A percentile compares a stretch with the other conserved stretches of the same genome.
Evolutionary conservation across 805 yeast species (phyloP).

Genomic region (Debaryomyces tyrocola): DNA sequence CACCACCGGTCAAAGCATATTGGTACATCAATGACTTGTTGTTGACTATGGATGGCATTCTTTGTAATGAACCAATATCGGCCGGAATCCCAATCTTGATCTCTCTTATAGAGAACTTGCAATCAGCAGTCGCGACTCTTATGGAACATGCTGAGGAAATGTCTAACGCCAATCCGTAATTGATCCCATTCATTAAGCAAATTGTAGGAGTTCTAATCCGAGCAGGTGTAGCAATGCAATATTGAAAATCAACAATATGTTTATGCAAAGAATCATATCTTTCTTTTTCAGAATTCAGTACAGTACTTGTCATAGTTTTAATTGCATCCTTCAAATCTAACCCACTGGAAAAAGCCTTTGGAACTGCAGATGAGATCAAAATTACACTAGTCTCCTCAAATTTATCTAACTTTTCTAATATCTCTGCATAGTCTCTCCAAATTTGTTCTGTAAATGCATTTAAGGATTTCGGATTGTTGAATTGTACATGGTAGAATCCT

Average conservation of each 20-base stretch:
- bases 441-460: slow-evolving; percentile 59
- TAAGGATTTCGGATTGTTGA: slow-evolving; percentile 58
- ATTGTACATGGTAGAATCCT: slow-evolving; percentile 55
- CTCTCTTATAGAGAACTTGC: slow-evolving; percentile 61
- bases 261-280: slow-evolving; percentile 24
- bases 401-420: slow-evolving; percentile 46
- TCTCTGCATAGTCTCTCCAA: slow-evolving; percentile 56
- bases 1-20: slow-evolving; percentile 60
- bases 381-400: slow-evolving; percentile 51
- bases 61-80: slow-evolving; percentile 75
- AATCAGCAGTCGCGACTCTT: slow-evolving; percentile 54
- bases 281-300: slow-evolving; percentile 10
- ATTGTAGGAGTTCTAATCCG: slow-evolving; percentile 61
- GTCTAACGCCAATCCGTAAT: slow-evolving; percentile 69
- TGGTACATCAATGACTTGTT: slow-evolving; percentile 61
- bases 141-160: slow-evolving; percentile 59
- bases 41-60: slow-evolving; percentile 54
- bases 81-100: slow-evolving; percentile 74
- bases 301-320: slow-evolving; percentile 2
- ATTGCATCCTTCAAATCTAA: slow-evolving; percentile 51
- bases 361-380: slow-evolving; percentile 53
- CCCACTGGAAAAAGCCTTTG: slow-evolving; percentile 63
- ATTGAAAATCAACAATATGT: slow-evolving; percentile 59
- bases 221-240: slow-evolving; percentile 49
- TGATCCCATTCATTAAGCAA: slow-evolving; percentile 62